Evolutionary conservation across 2,329 filamentous ascomycete genomes (phyloP), one percentile per base, ranked within the genome.

Genomic region (Penicillium decumbens): DNA sequence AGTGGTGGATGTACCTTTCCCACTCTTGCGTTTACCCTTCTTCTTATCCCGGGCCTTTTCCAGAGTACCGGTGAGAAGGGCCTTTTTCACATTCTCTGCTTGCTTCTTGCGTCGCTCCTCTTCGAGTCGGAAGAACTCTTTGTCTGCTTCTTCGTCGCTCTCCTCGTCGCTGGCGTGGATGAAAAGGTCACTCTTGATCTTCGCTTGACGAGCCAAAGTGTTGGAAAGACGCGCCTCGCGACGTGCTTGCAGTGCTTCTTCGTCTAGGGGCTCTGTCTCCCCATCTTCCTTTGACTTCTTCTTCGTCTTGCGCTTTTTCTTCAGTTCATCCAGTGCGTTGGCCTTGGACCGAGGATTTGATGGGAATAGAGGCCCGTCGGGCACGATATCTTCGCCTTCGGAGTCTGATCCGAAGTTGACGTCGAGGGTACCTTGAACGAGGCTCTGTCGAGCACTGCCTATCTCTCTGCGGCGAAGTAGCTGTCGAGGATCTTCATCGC

Each of bases 151-250:
- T 29, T 80, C 83, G 62, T 95, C 89, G n/a, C 80, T 85, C 59
- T 95, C 90, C 45, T 97, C 93, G 65, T 97, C 93, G 58, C 87
- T 89, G 32, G 85, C 84, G 50, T 86, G 81, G 43, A 98, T 87
- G 61, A 84, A 92, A 33, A 92, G 72, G 23, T 85, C 84, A 61
- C 88, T 95, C 76, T 96, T 97, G 72, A 93, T 87, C 65, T 86
- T 87, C 28, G 77, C 76, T 42, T 83, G 79, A 70, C 90, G 90
- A 62, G 91, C 89, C n/a, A 81, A 74, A 57, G 95, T 84, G 57
- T 81, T 85, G 45, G 84, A 77, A 46, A 81, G 78, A 32, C 85
- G 78, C 47, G 77, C 80, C 10, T 78, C 77, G 10, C 83, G 82
- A 48, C 80, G 80, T 56, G 81, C 82, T 28, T 80, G 75, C 13